Base-by-base conservation (phyloP, 2,329 filamentous ascomycete species). In the Drechslera avenae region DNA sequence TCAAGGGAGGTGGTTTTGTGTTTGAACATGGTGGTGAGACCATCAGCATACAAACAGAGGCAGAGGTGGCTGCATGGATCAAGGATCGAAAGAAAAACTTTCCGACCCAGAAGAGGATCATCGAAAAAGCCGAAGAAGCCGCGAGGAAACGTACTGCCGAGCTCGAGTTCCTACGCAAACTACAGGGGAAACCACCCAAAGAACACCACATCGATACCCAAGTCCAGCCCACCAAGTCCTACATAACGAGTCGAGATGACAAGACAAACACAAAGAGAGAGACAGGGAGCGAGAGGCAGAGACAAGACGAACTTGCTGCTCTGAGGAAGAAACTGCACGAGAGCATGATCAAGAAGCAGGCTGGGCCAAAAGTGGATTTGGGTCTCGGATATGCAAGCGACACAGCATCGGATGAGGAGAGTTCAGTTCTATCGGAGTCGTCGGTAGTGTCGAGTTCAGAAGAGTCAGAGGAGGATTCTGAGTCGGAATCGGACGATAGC, bases 61-160 rank as follows among this genome's bases (percentile, higher is more conserved):
- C 83, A 51, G 91, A 97, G 66, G 81, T 97, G 47, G 82, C 85
- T 18, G 83, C 85, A 5, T 97, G 91, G 85, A 84, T 95, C 56
- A 85, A 85, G 41, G 91, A 96, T 72, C 85, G 93, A 52, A 88
- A 82, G 68, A 87, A 85, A 59, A 86, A 87, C 43, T 97, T 84
- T 69, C 93, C 93, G 2, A 97, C 92, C 2, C 84, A 85, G 69
- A 84, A 84, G 52, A 86, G 89, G 47, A 78, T 86, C 55, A 81
- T 84, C 54, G 84, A 84, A 57, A 89, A 83, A 73, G 83, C 84
- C 56, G 79, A 80, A 50, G 80, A 69, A 47, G 57, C 61, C 5
- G 62, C 54, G 1, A 54, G 50, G 17, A 65, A 59, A 46, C 62
- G 68, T 17, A 57, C 46, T 33, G 51, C 50, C 19, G 69, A 73